These are phyloP conservation scores for Ogataea hybrid DNA, from an alignment of 1,139 yeast species.

Conservation along the genomic window DNA sequence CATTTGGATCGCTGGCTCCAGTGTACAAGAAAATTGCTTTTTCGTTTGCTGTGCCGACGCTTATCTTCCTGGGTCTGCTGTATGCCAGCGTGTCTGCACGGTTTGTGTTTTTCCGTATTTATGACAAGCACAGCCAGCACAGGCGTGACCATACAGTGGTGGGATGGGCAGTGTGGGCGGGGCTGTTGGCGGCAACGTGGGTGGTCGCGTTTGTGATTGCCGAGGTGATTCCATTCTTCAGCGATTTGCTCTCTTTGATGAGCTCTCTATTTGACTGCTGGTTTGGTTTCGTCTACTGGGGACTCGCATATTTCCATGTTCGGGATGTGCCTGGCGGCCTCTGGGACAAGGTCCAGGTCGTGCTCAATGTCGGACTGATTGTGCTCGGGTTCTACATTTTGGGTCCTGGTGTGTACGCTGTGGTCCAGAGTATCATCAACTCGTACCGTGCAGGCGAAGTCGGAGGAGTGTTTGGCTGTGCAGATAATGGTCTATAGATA, in stretches of 20 bases:
- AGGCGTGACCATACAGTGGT: conserved; percentile 45
- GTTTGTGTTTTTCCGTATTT: conserved; percentile 47
- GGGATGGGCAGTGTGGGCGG: conserved; percentile 56
- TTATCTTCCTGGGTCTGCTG: conserved; percentile 53
- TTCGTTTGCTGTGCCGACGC: conserved; percentile 60
- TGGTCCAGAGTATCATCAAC: conserved; percentile 50
- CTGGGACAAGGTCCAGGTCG: conserved; percentile 37
- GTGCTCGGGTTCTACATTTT: conserved; percentile 49
- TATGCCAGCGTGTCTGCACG: conserved; percentile 55
- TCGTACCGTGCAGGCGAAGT: conserved; percentile 47
- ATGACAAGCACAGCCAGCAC: conserved; percentile 42
- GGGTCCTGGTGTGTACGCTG: conserved; percentile 59
- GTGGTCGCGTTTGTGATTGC: conserved; percentile 55
- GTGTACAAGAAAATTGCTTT: conserved; percentile 52
- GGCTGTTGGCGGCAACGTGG: conserved; percentile 46
- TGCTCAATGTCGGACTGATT: conserved; percentile 40
- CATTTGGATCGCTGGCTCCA: conserved; percentile 51
- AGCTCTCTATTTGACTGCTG: conserved; percentile 64
- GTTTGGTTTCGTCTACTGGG: conserved; percentile 68
- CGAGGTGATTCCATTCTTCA: conserved; percentile 62
- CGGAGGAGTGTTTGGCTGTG: conserved; percentile 52
- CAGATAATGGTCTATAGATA: conserved; percentile 38
- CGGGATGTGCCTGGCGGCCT: conserved; percentile 30
- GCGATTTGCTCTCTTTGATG: conserved; percentile 57
- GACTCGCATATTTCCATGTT: conserved; percentile 53